Percentiles rank a stretch among this genome's conserved stretches.
Evolutionary conservation across 2,329 filamentous ascomycete species (phyloP).

Genomic region (Cladosporium sp.): DNA sequence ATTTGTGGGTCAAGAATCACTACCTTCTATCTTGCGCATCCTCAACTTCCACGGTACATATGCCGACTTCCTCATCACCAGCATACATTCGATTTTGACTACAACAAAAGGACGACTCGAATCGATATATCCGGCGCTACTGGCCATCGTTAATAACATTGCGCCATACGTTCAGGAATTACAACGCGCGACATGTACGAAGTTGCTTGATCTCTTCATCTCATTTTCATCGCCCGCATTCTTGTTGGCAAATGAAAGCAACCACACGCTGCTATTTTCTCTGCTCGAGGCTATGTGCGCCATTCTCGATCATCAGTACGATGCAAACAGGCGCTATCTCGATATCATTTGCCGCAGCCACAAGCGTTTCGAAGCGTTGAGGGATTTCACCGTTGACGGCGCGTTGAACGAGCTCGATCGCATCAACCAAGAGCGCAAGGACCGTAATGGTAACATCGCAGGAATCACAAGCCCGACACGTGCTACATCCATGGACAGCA

Average conservation of each 20-base stretch:
- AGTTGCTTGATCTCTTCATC: slow-evolving; percentile 79
- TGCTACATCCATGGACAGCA: slow-evolving; percentile 58
- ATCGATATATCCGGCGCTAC: slow-evolving; percentile 83
- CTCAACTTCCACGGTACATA: slow-evolving; percentile 84
- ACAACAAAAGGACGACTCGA: slow-evolving; percentile 85
- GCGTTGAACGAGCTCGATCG: slow-evolving; percentile 88
- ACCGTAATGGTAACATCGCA: slow-evolving; percentile 18
- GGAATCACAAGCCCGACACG: slow-evolving; percentile 33
- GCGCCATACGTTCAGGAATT: slow-evolving; percentile 78
- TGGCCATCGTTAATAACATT: slow-evolving; percentile 92
- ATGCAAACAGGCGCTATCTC: slow-evolving; percentile 69
- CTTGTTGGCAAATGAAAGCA: slow-evolving; percentile 84
- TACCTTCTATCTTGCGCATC: slow-evolving; percentile 77
- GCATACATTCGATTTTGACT: slow-evolving; percentile 83
- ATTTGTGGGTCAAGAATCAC: slow-evolving; percentile 82
- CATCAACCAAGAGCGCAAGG: slow-evolving; percentile 65
- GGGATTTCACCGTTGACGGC: slow-evolving; percentile 85
- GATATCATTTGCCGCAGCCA: slow-evolving; percentile 74
- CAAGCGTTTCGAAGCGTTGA: slow-evolving; percentile 78
- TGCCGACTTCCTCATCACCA: slow-evolving; percentile 76
- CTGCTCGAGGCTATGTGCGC: slow-evolving; percentile 85
- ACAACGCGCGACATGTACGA: slow-evolving; percentile 69
- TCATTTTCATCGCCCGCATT: slow-evolving; percentile 95
- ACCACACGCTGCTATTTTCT: slow-evolving; percentile 75
- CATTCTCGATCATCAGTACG: slow-evolving; percentile 75